Evolutionary conservation across 2,329 filamentous ascomycete species (phyloP), one percentile per base, ranked within the genome.

Genomic region (Fusarium paranaense): DNA sequence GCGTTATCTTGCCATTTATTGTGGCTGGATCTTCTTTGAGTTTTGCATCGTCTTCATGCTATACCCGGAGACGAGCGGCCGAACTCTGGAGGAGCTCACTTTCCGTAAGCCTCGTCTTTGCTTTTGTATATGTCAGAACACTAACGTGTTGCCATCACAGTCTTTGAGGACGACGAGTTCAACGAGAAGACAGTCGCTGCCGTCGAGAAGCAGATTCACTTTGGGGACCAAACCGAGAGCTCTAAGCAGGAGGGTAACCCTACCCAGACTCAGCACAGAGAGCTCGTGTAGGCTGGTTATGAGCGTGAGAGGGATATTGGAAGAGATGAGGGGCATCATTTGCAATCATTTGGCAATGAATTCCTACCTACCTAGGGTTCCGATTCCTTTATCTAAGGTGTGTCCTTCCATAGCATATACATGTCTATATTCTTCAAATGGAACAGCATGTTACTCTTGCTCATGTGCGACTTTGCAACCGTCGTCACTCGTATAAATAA

Each of bases 21-120:
- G 83, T 71, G 83, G 81, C 32, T 86, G 84, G 80, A 80, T 86
- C 14, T 78, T 79, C 2, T 83, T 85, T 38, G 84, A 86, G 75
- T 79, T 85, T 45, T 63, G 56, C 30, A 75, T 83, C 90, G 92
- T 97, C 60, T 97, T 92, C 83, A 93, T 95, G 82, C 87, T 95
- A 72, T 97, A 96, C 81, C 94, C 94, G 11, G 94, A 97, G 83
- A 97, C 94, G 0, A 93, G 92, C 70, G 94, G 76, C 20, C 74
- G 94, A 69, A 92, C 93, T 62, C 86, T 97, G 27, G 94, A 97
- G 84, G 94, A 97, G 60, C 78, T 85, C 54, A 74, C 83, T 2
- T 85, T 85, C 76, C 75, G 83, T 85, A 81, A 76, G 83, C 82
- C 35, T 10, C 3, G 11, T 11, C 9, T 1, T 7, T n/a, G 20